These are phyloP conservation scores for Tothia fuscella DNA, from an alignment of 2,329 filamentous ascomycete species.

Conservation along the genomic window DNA sequence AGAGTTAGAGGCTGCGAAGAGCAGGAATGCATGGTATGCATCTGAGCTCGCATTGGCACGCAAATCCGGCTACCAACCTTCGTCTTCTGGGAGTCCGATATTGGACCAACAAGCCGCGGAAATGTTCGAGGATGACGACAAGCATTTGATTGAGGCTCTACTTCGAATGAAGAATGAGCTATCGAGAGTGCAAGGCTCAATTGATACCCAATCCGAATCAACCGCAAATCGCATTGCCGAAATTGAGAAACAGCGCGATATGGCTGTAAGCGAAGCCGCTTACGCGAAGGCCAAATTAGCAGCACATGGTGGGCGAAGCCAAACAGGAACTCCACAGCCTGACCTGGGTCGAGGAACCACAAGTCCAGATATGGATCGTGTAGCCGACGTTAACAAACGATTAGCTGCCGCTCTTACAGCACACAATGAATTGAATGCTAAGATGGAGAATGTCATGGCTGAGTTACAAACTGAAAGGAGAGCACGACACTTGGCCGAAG, in stretches of 20 bases:
- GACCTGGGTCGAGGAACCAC: conserved; percentile 46
- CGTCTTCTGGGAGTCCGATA: conserved; percentile 44
- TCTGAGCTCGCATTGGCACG: conserved; percentile 86
- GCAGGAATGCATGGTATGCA: conserved; percentile 90
- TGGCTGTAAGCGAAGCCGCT: conserved; percentile 85
- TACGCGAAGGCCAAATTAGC: conserved; percentile 91
- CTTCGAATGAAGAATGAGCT: conserved; percentile 84
- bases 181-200: conserved; percentile 75
- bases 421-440: conserved; percentile 71
- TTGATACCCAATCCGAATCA: conserved; percentile 75
- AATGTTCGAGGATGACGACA: conserved; percentile 81
- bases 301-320: conserved; percentile 59
- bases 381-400: conserved; percentile 66
- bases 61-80: conserved; percentile 76
- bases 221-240: conserved; percentile 87
- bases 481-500: conserved; percentile 74
- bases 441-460: conserved; percentile 53
- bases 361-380: conserved; percentile 51
- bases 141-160: conserved; percentile 81
- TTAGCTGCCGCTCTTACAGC: conserved; percentile 68
- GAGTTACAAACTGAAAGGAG: conserved; percentile 74
- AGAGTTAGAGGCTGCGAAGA: conserved; percentile 74
- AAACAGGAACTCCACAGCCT: conserved; percentile 42
- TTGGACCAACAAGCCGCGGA: conserved; percentile 68
- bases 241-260: conserved; percentile 86